phyloP scores from a whole-genome alignment of 179 eudicot genomes.

The Carnegiea gigantea region DNA sequence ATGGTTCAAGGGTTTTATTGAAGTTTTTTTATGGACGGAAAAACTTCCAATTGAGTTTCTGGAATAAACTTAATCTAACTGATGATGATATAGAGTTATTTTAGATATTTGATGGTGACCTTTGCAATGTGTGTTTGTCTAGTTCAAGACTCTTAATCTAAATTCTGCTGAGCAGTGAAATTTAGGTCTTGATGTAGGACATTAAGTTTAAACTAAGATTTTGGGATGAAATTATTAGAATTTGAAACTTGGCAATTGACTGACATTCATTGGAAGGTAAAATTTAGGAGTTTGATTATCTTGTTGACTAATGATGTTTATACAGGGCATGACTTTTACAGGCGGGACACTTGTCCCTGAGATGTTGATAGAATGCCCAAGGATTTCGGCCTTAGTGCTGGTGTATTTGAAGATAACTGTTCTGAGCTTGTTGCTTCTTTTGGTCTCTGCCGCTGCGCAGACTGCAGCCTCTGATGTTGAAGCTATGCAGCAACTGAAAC shows the following conservation, averaged over 20 bases:
- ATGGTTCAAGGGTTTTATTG: no score
- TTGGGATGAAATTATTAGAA: neutral
- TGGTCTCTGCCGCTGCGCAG: conserved; percentile 19
- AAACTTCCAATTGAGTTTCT: no score
- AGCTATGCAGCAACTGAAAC: conserved; percentile 42
- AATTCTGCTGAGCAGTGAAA: neutral
- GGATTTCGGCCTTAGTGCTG: conserved; percentile 18
- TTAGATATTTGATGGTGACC: neutral
- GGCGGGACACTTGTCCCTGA: conserved; percentile 19
- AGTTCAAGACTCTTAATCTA: neutral
- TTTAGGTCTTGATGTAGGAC: neutral
- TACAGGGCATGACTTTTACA: conserved; percentile 10
- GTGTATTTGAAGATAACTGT: conserved; percentile 15
- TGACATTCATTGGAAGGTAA: neutral
- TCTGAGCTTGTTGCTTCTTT: conserved; percentile 25
- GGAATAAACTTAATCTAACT: neutral
- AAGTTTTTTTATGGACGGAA: no score
- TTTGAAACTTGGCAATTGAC: neutral
- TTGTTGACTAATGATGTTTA: neutral
- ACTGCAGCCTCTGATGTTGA: conserved; percentile 41
- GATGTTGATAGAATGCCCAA: conserved; percentile 26
- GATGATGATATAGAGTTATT: neutral
- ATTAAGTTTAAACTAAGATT: neutral
- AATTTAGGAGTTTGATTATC: neutral
- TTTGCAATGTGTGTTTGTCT: conserved; percentile 8